Evolutionary conservation across 2,329 filamentous ascomycete genomes (phyloP), one percentile per base, ranked within the genome.

Genomic region (Alternaria arborescens): DNA sequence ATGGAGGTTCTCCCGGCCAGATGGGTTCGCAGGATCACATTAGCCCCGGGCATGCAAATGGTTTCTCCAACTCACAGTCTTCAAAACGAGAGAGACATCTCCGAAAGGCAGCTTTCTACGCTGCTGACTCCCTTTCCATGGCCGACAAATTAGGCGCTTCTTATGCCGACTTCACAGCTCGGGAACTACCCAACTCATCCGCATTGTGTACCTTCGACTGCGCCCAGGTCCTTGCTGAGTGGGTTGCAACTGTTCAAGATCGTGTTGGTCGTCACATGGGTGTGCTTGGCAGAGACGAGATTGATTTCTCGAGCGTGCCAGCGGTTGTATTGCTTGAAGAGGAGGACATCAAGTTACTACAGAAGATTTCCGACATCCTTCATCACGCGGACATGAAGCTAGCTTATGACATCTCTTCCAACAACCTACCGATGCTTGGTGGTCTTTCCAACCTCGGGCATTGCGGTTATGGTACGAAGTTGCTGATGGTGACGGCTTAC

Each of bases 191-290:
- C 0, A 87, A 97, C 40, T 94, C 97, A 75, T 93, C 92, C 14
- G 92, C 93, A 1, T 89, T 98, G 84, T 97, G 94, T 78, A 89
- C 91, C 5, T 96, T 97, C 71, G 94, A 98, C 74, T 98, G 94
- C 73, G 91, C 92, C 3, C 94, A 97, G 74, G 93, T 98, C 1
- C 86, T 99, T 32, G 93, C 93, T 0, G 94, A 98, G 79, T 99
- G 94, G 94, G 87, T 95, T 41, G 91, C 92, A 5, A 95, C 93
- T 1, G 87, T 98, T 4, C 95, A 99, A 77, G 94, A 97, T 73
- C 90, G 95, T 8, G 91, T 97, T n/a, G 94, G 94, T 0, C 88
- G 89, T 5, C 97, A 95, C 71, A 79, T 98, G 6, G 94, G 94
- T 5, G 88, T 97, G 6, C 85, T 98, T 2, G 94, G 94, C 12